These are phyloP conservation scores for Centella asiatica DNA, from an alignment of 129 eudicot genomes.

Conservation along the genomic window DNA sequence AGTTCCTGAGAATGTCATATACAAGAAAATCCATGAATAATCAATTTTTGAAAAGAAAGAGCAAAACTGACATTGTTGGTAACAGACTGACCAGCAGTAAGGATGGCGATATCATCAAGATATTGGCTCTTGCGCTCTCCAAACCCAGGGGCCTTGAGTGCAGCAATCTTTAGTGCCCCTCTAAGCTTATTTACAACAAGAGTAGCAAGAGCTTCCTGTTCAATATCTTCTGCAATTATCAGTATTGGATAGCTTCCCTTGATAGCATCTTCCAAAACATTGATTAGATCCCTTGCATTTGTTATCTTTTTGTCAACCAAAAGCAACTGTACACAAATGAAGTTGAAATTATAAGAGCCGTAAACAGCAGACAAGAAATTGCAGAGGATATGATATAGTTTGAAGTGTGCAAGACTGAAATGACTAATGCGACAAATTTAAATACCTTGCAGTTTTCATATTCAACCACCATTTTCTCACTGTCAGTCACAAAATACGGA, in stretches of 20 bases:
- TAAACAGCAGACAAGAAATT: not conserved
- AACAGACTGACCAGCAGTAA: slow-evolving; percentile 32
- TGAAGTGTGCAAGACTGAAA: not conserved
- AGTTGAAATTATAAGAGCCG: not conserved
- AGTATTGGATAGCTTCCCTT: slow-evolving; percentile 51
- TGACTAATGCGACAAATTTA: not conserved
- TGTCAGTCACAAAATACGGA: slow-evolving; percentile 59
- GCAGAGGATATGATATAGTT: not conserved
- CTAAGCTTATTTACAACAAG: slow-evolving; percentile 68
- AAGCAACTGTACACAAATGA: slow-evolving; percentile 24
- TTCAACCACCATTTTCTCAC: slow-evolving; percentile 49
- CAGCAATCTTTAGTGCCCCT: slow-evolving; percentile 52
- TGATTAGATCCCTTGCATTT: slow-evolving; percentile 61
- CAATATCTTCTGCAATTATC: slow-evolving; percentile 61
- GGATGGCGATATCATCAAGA: slow-evolving; percentile 66
- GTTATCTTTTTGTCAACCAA: slow-evolving; percentile 42
- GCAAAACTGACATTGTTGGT: too few relatives aligned
- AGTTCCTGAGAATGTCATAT: slow-evolving; percentile 27
- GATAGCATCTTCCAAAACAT: slow-evolving; percentile 66
- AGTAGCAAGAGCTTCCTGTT: slow-evolving; percentile 75
- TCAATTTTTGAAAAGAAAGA: not conserved
- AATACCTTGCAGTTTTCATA: slow-evolving; percentile 59
- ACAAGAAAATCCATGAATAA: not conserved
- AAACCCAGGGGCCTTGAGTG: slow-evolving; percentile 66
- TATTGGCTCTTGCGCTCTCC: slow-evolving; percentile 64